Evolutionary conservation across 23 red algal genomes (phyloP).

Genomic region (Agarophyton chilense): DNA sequence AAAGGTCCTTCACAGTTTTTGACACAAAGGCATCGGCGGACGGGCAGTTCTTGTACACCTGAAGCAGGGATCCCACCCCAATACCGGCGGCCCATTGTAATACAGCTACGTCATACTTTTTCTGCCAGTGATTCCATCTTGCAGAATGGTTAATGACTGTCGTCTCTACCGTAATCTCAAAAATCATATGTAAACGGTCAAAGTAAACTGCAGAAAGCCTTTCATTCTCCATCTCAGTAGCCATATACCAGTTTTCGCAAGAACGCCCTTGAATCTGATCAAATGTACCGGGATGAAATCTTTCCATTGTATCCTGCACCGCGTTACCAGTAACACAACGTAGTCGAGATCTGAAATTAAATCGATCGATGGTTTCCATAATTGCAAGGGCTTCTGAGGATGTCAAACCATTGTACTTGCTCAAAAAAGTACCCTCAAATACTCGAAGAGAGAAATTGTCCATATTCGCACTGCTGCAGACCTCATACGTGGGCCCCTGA

Average conservation of each 20-base stretch:
- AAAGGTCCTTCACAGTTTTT: not conserved
- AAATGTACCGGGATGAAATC: not conserved
- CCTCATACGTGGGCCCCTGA: no score
- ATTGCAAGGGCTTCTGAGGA: not conserved
- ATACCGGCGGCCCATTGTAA: not conserved
- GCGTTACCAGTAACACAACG: not conserved
- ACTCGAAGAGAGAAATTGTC: no score
- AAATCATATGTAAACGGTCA: not conserved
- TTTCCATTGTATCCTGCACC: not conserved
- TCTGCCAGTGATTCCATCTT: slow-evolving; percentile 6
- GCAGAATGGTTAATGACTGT: not conserved
- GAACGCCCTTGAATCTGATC: not conserved
- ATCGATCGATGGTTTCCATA: not conserved
- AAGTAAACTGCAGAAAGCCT: not conserved
- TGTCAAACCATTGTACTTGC: slow-evolving; percentile 13
- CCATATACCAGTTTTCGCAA: not conserved
- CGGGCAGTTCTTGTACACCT: no score
- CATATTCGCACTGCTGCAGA: no score
- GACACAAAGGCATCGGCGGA: not conserved
- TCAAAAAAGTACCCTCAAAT: no score
- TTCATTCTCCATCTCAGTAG: not conserved
- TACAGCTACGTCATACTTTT: not conserved
- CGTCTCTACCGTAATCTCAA: no score
- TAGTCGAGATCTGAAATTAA: not conserved
- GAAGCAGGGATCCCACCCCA: not conserved